These are phyloP conservation scores for Aotearoamyces nothofagi DNA, from an alignment of 2,329 filamentous ascomycete genomes.

Conservation along the genomic window DNA sequence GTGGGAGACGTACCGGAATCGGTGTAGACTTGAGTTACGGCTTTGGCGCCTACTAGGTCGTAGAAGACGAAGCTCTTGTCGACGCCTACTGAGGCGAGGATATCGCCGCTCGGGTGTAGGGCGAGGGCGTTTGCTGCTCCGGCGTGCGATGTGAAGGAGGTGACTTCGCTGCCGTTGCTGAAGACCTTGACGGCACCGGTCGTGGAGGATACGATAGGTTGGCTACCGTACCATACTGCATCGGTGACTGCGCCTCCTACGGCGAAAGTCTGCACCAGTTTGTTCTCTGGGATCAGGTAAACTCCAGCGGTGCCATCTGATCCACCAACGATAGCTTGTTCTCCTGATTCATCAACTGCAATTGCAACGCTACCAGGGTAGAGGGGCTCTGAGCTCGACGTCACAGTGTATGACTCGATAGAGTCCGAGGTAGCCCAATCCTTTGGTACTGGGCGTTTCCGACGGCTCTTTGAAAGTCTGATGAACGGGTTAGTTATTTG, in stretches of 20 bases:
- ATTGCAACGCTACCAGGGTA: conserved; percentile 43
- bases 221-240: conserved; percentile 30
- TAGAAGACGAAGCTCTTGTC: conserved; percentile 93
- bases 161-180: conserved; percentile 51
- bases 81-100: conserved; percentile 73
- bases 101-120: conserved; percentile 66
- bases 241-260: conserved; percentile 37
- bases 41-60: conserved; percentile 52
- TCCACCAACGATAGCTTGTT: conserved; percentile 47
- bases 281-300: conserved; percentile 63
- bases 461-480: conserved; percentile 74
- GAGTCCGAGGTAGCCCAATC: conserved; percentile 70
- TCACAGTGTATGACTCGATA: conserved; percentile 43
- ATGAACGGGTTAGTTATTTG: conserved; percentile 5
- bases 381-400: conserved; percentile 36
- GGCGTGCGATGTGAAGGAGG: conserved; percentile 65
- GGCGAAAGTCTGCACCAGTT: conserved; percentile 34
- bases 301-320: conserved; percentile 51
- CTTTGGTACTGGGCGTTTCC: conserved; percentile 75
- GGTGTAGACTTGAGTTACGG: conserved; percentile 65
- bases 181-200: conserved; percentile 61
- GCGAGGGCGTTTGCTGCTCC: conserved; percentile 66
- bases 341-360: conserved; percentile 39
- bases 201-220: conserved; percentile 16
- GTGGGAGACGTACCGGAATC: conserved; percentile 50